Conservation (phyloP, 169 alveolate species). For the Pseudocohnilembus persalinus region DNA sequence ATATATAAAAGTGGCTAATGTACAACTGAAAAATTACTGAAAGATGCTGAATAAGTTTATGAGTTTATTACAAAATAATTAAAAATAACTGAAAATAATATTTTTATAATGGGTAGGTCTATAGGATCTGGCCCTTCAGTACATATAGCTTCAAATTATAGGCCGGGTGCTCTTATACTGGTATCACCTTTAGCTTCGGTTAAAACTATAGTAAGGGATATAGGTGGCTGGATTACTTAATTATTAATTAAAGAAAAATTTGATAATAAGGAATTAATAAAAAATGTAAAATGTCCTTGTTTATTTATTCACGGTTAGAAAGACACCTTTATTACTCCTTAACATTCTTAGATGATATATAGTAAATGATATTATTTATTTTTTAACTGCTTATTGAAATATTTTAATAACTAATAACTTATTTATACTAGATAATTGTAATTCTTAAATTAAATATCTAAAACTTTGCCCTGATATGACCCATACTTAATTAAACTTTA, state of each 20-base stretch:
- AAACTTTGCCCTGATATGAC: neutral
- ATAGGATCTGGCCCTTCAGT: conserved; percentile 82
- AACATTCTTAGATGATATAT: conserved; percentile 50
- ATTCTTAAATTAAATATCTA: neutral
- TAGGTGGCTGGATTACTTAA: conserved; percentile 59
- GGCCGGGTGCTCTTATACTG: conserved; percentile 68
- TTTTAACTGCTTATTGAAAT: too few relatives aligned
- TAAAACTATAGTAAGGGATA: conserved; percentile 65
- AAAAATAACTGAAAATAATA: conserved; percentile 58
- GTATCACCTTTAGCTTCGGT: conserved; percentile 76
- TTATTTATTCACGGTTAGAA: conserved; percentile 77
- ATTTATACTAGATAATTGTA: neutral
- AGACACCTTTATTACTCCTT: conserved; percentile 67
- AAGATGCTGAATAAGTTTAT: conserved; percentile 73
- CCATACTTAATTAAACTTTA: neutral
- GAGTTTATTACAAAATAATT: conserved; percentile 59
- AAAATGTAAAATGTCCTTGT: conserved; percentile 70
- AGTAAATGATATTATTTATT: too few relatives aligned
- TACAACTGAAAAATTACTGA: conserved; percentile 59
- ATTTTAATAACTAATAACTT: too few relatives aligned
- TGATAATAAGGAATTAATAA: conserved; percentile 65
- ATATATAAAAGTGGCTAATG: conserved; percentile 53
- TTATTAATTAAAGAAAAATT: conserved; percentile 73
- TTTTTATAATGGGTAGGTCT: conserved; percentile 74
- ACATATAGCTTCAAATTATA: conserved; percentile 64